Conservation (phyloP, 106 monocot genomes). For the Phalaenopsis equestris region DNA sequence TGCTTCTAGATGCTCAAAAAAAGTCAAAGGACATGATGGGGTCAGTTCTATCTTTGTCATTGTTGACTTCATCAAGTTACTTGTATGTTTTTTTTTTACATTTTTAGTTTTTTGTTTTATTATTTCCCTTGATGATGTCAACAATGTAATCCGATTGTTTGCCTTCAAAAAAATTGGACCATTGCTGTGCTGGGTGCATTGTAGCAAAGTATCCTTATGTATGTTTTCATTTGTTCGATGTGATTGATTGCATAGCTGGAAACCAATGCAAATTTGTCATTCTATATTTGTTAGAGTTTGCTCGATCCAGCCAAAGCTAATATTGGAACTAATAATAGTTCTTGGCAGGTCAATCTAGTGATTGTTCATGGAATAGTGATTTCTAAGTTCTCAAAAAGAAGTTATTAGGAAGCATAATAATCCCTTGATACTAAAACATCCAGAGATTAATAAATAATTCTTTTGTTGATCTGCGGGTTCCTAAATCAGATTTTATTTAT, state of each 20-base stretch:
- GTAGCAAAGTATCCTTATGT: slow-evolving; percentile 3
- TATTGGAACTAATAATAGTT: not conserved
- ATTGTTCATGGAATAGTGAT: not conserved
- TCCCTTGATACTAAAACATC: too few relatives aligned
- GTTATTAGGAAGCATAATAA: not conserved
- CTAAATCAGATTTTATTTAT: too few relatives aligned
- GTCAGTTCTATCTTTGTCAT: slow-evolving; percentile 22
- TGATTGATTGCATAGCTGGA: not conserved
- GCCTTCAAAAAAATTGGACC: not conserved
- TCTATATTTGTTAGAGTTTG: not conserved
- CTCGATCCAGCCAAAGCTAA: not conserved
- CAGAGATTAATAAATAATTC: too few relatives aligned
- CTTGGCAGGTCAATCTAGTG: not conserved
- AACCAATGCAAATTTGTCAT: not conserved
- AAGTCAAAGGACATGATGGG: slow-evolving; percentile 74
- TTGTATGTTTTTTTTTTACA: not conserved
- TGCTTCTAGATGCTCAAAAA: slow-evolving; percentile 29
- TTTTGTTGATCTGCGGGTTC: too few relatives aligned
- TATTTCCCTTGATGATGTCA: not conserved
- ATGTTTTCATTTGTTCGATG: not conserved
- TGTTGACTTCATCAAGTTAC: not conserved
- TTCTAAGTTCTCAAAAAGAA: not conserved
- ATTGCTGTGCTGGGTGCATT: not conserved
- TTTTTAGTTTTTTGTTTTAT: not conserved
- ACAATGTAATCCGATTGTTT: not conserved